phyloP scores from a whole-genome alignment of 805 yeast genomes.

The Wickerhamomyces alni region DNA sequence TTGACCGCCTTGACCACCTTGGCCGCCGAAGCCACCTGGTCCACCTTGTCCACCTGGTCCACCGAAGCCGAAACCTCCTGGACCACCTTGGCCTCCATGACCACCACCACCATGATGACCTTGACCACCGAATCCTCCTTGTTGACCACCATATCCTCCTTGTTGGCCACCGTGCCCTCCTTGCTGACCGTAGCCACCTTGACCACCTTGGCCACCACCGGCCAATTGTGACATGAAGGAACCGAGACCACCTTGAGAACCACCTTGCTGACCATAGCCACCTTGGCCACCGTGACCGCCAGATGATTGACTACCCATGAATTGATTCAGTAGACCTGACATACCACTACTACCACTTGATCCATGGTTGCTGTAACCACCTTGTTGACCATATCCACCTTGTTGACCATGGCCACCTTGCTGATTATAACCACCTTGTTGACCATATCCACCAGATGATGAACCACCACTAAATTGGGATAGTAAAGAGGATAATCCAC shows the following conservation, averaged over 20 bases:
- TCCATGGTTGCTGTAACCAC: conserved; percentile 1
- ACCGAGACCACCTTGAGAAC: background rate
- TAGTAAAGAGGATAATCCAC: conserved; percentile 4
- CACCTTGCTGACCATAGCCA: conserved; percentile 3
- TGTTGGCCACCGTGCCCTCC: background rate
- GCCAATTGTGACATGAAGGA: background rate
- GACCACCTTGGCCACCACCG: background rate
- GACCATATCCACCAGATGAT: conserved; percentile 1
- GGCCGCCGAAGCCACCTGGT: background rate
- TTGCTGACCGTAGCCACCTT: background rate
- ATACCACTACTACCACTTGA: too few relatives aligned
- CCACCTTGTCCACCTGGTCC: background rate
- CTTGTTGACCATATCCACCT: conserved; percentile 6
- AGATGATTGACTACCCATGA: background rate
- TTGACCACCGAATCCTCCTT: background rate
- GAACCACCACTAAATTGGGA: conserved; percentile 9
- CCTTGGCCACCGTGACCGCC: background rate
- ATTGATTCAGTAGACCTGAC: background rate
- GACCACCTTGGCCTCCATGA: background rate
- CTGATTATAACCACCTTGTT: conserved; percentile 8
- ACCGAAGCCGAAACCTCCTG: background rate
- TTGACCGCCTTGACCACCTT: background rate
- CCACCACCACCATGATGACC: background rate
- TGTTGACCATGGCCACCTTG: conserved; percentile 4
- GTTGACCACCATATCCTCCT: conserved; percentile 6